Base-by-base conservation (phyloP, 2,329 filamentous ascomycete genomes). In the Nakataea oryzae region DNA sequence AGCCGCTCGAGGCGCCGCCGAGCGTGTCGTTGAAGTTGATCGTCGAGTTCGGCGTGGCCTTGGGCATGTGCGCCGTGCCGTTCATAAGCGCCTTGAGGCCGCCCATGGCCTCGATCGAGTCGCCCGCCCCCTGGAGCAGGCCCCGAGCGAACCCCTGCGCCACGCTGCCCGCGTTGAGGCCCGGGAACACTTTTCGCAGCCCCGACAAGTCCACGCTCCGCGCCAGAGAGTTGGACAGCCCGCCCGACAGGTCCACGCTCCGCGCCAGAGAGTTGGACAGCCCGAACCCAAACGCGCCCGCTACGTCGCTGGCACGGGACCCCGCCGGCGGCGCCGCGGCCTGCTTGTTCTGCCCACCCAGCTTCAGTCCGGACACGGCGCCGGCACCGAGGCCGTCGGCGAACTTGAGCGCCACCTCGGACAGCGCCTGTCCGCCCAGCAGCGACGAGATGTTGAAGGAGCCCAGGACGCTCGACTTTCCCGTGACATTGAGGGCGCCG, bases 141-240 rank as follows among this genome's bases (percentile, higher is more conserved):
- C 74, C 74, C 32, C 73, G 66, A 0, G 71, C 73, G 26, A 74
- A 69, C 12, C 74, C 74, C 61, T 72, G 70, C 6, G 72, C 73
- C 0, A 72, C 67, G n/a, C 66, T 67, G 17, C 67, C 64, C 3
- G 74, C 29, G 59, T 72, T 61, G 27, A 69, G 60, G 41, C 3
- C 59, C 14, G 50, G 50, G 27, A 59, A 59, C 26, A 41, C n/a
- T 12, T 47, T 54, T 28, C 17, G 11, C 27, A 61, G 54, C 7
- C 11, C 30, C 6, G 54, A 24, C 12, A 61, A n/a, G 24, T 57
- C 54, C 14, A 61, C 32, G 30, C n/a, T n/a, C 30, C 21, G 30
- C 58, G 58, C 58, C 58, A 24, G 3, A 28, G 24, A 17, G 29
- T 27, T 12, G 28, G 8, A 2, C 41, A 50, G 21, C 32, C 58